A percentile compares a stretch with the other conserved stretches of the same genome.
These are phyloP conservation scores for Solanum rostratum DNA, from an alignment of 257 asterid species.

Conservation along the genomic window DNA sequence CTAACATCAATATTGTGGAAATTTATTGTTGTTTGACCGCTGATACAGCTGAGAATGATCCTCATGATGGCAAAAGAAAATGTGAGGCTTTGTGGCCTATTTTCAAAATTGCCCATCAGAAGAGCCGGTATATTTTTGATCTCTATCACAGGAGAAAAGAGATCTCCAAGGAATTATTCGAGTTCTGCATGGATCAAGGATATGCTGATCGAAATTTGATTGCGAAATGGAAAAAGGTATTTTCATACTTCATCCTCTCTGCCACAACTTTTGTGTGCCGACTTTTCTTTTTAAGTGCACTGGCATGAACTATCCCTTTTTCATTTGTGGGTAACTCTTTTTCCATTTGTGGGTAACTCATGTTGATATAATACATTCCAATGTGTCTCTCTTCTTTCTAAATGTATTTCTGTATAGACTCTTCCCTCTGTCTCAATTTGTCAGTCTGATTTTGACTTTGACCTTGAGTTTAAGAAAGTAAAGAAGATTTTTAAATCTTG, in stretches of 20 bases:
- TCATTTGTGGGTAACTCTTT: not conserved
- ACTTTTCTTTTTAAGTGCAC: not conserved
- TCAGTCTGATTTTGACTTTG: too few species aligned
- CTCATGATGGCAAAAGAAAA: conserved; percentile 77
- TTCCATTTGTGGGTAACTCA: too few species aligned
- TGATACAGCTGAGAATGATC: conserved; percentile 71
- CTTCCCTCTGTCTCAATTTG: not conserved
- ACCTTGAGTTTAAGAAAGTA: too few species aligned
- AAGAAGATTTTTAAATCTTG: too few species aligned
- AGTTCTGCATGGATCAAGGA: conserved; percentile 93
- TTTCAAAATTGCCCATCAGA: conserved; percentile 87
- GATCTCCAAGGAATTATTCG: conserved; percentile 74
- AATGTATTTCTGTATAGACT: not conserved
- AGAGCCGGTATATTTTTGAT: conserved; percentile 76
- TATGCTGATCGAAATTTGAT: conserved; percentile 85
- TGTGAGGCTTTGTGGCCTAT: conserved; percentile 92
- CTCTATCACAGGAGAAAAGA: conserved; percentile 73
- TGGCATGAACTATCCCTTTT: not conserved
- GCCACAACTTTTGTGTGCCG: not conserved
- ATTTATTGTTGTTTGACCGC: not conserved
- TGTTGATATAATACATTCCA: not conserved
- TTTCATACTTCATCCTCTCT: not conserved
- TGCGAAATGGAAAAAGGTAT: conserved; percentile 88
- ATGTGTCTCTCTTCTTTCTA: not conserved
- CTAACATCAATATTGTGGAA: not conserved